Conservation (phyloP, 257 asterid species). For the Solanum dulcamara region DNA sequence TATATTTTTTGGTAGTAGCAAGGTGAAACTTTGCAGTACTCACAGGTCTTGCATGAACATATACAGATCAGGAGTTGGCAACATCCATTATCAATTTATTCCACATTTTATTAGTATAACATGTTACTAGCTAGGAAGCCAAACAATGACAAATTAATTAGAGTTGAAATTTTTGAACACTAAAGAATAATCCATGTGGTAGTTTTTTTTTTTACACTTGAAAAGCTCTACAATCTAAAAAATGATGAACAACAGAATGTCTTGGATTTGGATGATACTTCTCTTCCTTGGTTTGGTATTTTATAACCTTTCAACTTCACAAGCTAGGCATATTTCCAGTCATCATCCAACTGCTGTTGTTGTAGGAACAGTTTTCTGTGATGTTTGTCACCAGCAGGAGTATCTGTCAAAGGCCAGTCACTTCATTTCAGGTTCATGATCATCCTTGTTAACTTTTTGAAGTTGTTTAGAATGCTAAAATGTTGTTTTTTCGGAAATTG, state of each 20-base stretch:
- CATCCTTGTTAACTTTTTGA: not conserved
- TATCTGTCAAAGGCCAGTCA: slow-evolving; percentile 3
- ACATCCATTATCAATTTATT: not conserved
- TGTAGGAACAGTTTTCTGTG: not conserved
- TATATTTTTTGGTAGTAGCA: not conserved
- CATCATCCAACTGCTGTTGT: not conserved
- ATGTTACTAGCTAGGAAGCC: not conserved
- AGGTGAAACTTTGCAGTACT: not conserved
- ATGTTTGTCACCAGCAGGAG: slow-evolving; percentile 4
- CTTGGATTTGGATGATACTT: not conserved
- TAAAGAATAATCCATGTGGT: not conserved
- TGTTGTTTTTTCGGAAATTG: not conserved
- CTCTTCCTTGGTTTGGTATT: not conserved
- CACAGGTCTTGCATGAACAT: not conserved
- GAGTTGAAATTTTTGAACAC: not conserved
- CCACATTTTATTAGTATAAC: not conserved
- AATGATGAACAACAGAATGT: not conserved
- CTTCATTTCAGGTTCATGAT: slow-evolving; percentile 52
- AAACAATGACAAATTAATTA: not conserved
- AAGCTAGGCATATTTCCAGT: not conserved
- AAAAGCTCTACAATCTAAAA: not conserved
- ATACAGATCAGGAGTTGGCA: not conserved
- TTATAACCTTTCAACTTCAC: not conserved
- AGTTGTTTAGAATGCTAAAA: not conserved
- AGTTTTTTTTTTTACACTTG: not conserved